Evolutionary conservation across 2,329 filamentous ascomycete species (phyloP).

Genomic region (Pyricularia grisea): DNA sequence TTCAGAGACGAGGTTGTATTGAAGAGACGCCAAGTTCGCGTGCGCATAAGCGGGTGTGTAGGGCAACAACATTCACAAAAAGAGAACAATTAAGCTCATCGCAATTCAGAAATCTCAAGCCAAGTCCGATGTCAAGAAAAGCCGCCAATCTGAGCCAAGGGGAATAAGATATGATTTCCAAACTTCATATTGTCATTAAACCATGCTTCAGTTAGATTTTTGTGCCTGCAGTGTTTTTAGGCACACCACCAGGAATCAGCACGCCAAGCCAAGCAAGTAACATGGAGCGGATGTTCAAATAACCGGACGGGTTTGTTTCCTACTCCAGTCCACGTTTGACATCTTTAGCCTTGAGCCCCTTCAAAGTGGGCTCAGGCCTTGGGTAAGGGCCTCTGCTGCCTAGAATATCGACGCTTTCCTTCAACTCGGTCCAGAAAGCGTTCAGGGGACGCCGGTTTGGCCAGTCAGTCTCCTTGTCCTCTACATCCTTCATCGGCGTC

Average conservation of each 20-base stretch:
- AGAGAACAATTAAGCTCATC: background rate
- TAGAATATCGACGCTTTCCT: constrained; percentile 74
- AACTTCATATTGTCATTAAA: background rate
- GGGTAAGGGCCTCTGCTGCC: constrained; percentile 57
- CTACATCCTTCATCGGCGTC: constrained; percentile 68
- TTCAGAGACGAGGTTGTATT: background rate
- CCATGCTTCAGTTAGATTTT: background rate
- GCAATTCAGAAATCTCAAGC: background rate
- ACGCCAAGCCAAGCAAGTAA: background rate
- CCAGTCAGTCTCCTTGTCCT: constrained; percentile 88
- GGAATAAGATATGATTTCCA: background rate
- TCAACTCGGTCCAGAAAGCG: constrained; percentile 78
- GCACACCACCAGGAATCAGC: background rate
- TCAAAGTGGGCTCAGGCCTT: constrained; percentile 37
- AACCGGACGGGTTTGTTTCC: background rate
- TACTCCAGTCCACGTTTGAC: constrained; percentile 41
- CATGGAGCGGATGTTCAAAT: background rate
- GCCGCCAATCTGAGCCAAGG: background rate
- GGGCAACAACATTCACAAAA: background rate
- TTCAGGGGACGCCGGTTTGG: constrained; percentile 72
- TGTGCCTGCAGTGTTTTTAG: background rate
- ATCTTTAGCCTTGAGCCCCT: constrained; percentile 49
- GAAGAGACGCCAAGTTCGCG: background rate
- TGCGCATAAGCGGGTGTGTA: background rate
- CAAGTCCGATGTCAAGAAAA: background rate